Evolutionary conservation across 306 rosid genomes (phyloP).

Genomic region (Gastrolobium villosum): DNA sequence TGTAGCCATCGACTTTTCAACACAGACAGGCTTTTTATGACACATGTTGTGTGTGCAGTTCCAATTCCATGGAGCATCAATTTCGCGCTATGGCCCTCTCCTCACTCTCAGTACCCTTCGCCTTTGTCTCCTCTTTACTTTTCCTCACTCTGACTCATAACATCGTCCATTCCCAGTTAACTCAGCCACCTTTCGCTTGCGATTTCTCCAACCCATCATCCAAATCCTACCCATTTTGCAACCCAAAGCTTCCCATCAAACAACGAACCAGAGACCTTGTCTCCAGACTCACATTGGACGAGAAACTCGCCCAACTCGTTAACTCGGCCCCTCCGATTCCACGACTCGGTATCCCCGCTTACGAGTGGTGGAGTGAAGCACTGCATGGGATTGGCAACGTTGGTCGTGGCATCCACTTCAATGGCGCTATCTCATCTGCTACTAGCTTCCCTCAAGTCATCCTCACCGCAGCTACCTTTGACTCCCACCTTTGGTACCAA

Average conservation of each 20-base stretch:
- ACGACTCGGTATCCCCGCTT: conserved; percentile 82
- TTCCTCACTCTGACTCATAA: background rate
- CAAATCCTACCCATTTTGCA: conserved; percentile 75
- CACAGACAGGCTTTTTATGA: no score
- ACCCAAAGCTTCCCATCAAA: conserved; percentile 61
- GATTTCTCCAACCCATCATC: conserved; percentile 76
- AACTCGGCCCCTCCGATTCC: conserved; percentile 88
- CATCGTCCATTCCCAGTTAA: conserved; percentile 36
- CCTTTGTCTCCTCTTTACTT: background rate
- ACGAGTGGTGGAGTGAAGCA: conserved; percentile 96
- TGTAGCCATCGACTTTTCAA: no score
- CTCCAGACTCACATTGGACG: conserved; percentile 89
- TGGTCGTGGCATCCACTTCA: conserved; percentile 67
- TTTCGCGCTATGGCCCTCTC: conserved; percentile 21
- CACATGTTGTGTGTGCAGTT: no score
- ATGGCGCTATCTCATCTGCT: conserved; percentile 57
- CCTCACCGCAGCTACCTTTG: conserved; percentile 86
- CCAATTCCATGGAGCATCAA: no score
- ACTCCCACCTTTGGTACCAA: conserved; percentile 77
- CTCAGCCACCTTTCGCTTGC: conserved; percentile 75
- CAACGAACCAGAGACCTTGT: conserved; percentile 71
- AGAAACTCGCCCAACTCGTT: conserved; percentile 87
- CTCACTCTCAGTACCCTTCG: background rate
- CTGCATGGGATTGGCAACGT: conserved; percentile 75
- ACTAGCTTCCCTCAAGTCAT: conserved; percentile 99